Evolutionary conservation across 345 rosid genomes (phyloP), one percentile per base, ranked within the genome.

Genomic region (Cardamine chenopodiifolia): DNA sequence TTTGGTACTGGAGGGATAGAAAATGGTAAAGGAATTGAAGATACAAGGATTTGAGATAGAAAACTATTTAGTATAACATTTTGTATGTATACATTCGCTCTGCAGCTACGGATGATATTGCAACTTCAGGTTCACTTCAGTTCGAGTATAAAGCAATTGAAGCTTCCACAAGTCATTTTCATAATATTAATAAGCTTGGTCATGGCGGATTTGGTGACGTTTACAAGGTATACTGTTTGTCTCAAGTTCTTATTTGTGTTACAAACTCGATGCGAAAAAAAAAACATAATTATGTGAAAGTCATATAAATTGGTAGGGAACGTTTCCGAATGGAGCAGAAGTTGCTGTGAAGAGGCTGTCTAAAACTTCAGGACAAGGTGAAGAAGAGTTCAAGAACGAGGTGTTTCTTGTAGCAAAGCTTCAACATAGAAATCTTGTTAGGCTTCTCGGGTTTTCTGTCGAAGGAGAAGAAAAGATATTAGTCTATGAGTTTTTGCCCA

Each of bases 181-280:
- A 86, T 3, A 52, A 3, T 2, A 45, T 28, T 15, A 84, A 86
- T 62, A 84, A 80, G 71, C 76, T 88, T 25, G 96, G 93, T n/a
- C 81, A 62, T 71, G 96, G 96, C 20, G 96, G 93, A 32, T 88
- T 86, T 58, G 87, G 93, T 40, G 85, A 62, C 31, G 93, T 88
- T 79, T 86, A 82, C 78, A 80, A 79, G 86, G 88, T 85, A 77
- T 31, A 48, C 9, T 32, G 23, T 48, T 52, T 60, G 11, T 32
- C 37, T 18, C 52, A 19, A 17, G 31, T 26, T 2, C 26, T 32
- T 61, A 12, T 14, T 25, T 68, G 40, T 39, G 10, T 25, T 15
- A 56, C 6, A 44, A 17, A 57, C 32, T 29, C 32, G 7, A 29
- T 29, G 7, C 32, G 34, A 60, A 17, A 10, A 8, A 4, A 52